These are phyloP conservation scores for Stentor coeruleus DNA, from an alignment of 73 alveolate genomes.

Conservation along the genomic window DNA sequence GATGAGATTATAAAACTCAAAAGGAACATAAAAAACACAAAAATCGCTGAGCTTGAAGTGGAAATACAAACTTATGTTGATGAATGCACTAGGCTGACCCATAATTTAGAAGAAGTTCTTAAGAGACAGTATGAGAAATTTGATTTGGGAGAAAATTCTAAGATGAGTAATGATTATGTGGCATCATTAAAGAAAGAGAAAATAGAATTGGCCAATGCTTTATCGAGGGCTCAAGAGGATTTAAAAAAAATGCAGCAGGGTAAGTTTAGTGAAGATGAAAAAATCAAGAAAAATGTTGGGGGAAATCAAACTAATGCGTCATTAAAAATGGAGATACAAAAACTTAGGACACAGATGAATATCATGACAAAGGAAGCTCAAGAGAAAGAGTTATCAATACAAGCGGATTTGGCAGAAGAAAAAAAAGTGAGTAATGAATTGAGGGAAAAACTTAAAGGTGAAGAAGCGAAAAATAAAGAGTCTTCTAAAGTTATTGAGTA, in stretches of 20 bases:
- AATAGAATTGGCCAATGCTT: background rate
- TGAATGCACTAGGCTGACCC: slow-evolving; percentile 45
- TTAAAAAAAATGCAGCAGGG: background rate
- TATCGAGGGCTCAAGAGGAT: background rate
- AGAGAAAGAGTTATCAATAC: background rate
- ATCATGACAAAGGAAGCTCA: background rate
- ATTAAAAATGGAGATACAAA: background rate
- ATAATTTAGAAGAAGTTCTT: slow-evolving; percentile 25
- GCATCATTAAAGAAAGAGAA: background rate
- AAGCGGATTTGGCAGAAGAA: background rate
- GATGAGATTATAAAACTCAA: slow-evolving; percentile 30
- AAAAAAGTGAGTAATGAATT: background rate
- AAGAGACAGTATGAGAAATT: background rate
- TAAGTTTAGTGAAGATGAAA: background rate
- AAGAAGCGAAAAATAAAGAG: background rate
- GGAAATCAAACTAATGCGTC: no score
- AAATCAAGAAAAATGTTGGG: no score
- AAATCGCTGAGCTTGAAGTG: slow-evolving; percentile 39
- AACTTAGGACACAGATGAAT: background rate
- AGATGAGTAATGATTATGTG: background rate
- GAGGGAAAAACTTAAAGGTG: background rate
- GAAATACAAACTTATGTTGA: slow-evolving; percentile 40
- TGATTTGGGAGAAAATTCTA: background rate
- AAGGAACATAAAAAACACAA: slow-evolving; percentile 35
- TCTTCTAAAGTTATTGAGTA: background rate